Evolutionary conservation across 179 eudicot species (phyloP), one percentile per base, ranked within the genome.

Genomic region (Sideroxylon spinosum): DNA sequence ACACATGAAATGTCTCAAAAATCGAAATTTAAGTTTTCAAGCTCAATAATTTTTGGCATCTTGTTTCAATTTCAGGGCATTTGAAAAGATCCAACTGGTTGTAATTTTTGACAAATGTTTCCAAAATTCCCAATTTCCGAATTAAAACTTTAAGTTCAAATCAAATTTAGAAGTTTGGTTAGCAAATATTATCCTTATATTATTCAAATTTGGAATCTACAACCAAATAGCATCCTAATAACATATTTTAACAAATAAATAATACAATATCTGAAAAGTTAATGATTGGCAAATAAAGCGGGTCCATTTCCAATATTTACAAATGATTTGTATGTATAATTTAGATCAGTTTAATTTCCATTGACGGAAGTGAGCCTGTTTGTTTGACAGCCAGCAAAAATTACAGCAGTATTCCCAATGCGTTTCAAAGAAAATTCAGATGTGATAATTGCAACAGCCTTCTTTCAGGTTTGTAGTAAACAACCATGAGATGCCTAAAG

Each of bases 351-450:
- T 20, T 50, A 1, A 48, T 52, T 49, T 9, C 22, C 57, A 53
- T 61, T 61, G 56, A 81, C 26, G 72, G 19, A 49, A 32, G 26
- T 22, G 17, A 37, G 19, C 72, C n/a, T 76, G 53, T 81, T 57
- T 75, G 23, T 74, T 83, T 73, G 64, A 79, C 93, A 96, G 99
- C 87, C 89, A 80, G 78, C 79, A 53, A 94, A 90, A 83, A 82
- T 89, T 66, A 91, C 82, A 7, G 86, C 88, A 68, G 81, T 94
- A 57, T 92, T 92, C 76, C 98, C 98, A 1, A 92, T 96, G 90
- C 92, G 92, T 49, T 94, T 95, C 76, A 94, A 89, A 82, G 98
- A 94, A 76, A 64, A 87, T 25, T 78, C 95, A 60, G 99, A 96
- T 67, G 93, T 92, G 78, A 78, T 85, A 32, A 92, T 96, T 53